These are phyloP conservation scores for Cicer arietinum DNA, from an alignment of 306 rosid genomes.

Conservation along the genomic window DNA sequence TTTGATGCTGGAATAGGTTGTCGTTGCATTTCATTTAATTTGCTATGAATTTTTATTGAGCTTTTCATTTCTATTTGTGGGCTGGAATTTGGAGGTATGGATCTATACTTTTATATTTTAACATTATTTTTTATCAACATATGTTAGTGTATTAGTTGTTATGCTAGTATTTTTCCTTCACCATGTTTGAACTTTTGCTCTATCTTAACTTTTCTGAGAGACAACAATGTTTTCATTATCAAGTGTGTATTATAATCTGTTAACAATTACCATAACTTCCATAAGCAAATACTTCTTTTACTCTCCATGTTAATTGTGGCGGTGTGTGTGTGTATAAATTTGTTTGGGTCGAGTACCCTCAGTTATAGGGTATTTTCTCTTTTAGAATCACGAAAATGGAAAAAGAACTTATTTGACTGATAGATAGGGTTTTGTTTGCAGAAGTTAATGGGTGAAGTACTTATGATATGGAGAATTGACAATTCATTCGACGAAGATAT, in stretches of 20 bases:
- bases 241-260: neutral
- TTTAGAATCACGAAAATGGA: conserved; percentile 12
- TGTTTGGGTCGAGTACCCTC: conserved; percentile 38
- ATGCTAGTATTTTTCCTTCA: too few species aligned
- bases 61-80: conserved; percentile 42
- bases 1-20: conserved; percentile 38
- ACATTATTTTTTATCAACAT: too few species aligned
- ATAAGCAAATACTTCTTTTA: conserved; percentile 12
- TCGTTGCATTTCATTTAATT: conserved; percentile 33
- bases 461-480: conserved; percentile 40
- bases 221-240: conserved; percentile 18
- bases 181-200: too few species aligned
- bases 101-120: conserved; percentile 9
- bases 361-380: conserved; percentile 37
- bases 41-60: conserved; percentile 39
- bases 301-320: conserved; percentile 12
- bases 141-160: too few species aligned
- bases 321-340: neutral
- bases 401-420: conserved; percentile 37
- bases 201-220: conserved; percentile 23
- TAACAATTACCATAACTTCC: conserved; percentile 20
- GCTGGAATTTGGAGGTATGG: conserved; percentile 49
- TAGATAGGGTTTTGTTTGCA: conserved; percentile 45
- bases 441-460: conserved; percentile 48
- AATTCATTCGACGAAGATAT: conserved; percentile 40